Evolutionary conservation across 345 rosid species (phyloP), one percentile per base, ranked within the genome.

Genomic region (Eutrema yunnanense): DNA sequence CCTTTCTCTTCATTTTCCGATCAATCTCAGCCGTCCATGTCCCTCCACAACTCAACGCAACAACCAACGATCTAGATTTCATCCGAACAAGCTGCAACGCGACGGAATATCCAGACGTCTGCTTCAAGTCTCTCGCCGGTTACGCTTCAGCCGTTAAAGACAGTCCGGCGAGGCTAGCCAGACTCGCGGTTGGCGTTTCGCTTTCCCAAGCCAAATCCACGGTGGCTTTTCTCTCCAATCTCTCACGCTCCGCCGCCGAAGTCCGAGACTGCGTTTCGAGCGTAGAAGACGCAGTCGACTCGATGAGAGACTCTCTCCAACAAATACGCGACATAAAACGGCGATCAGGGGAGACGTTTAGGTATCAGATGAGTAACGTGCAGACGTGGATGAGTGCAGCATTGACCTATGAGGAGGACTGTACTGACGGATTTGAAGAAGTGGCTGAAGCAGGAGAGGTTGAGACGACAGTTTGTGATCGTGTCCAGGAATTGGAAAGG

Each of bases 371-470:
- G 87, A 86, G 94, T 51, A 91, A 94, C 66, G 96, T 94, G 34
- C 83, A 88, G 81, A 94, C 96, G 57, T 87, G 96, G 92, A 90
- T 94, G 87, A 91, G 97, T 82, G 91, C 98, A 0, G 94, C 97
- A 3, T 63, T 94, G 80, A 91, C 96, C 22, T 84, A 94, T 66
- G 90, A 94, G 83, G 96, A 94, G 54, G 89, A 92, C 32, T 94
- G 98, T 47, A 84, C 86, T 64, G 98, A 94, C 53, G 97, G 96
- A 47, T 88, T 69, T 14, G 87, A 80, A 29, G 91, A 80, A 10
- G 73, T 81, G 40, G 76, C 67, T 27, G 81, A 65, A 5, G 90
- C 81, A 0, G 77, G 83, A 4, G 81, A 76, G 30, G 6, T 76
- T 74, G 81, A 84, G 83, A 36, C 74, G 73, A 84, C 55, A 5